Evolutionary conservation across 192 early-diverging fungal species (phyloP).

Genomic region (Tieghemiomyces parasiticus): DNA sequence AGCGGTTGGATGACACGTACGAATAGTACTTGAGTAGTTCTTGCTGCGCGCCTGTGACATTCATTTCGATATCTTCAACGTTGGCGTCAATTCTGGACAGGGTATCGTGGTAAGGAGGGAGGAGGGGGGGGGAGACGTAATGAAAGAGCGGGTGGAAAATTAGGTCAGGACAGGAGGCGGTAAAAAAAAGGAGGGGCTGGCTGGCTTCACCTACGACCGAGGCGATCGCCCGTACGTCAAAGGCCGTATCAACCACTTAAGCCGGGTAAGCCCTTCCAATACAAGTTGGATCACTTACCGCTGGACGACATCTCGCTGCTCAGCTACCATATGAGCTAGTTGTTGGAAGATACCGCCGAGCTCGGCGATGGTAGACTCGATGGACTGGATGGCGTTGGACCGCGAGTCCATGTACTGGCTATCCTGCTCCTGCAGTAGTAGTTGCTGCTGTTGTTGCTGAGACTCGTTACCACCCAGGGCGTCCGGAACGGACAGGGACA

Average conservation of each 20-base stretch:
- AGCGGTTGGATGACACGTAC: slow-evolving; percentile 82
- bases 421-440: slow-evolving; percentile 43
- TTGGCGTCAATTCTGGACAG: slow-evolving; percentile 92
- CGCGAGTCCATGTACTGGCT: slow-evolving; percentile 80
- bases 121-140: background rate
- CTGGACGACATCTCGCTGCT: slow-evolving; percentile 77
- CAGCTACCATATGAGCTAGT: slow-evolving; percentile 70
- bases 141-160: no score
- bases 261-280: no score
- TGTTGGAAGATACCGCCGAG: slow-evolving; percentile 80
- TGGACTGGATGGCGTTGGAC: slow-evolving; percentile 81
- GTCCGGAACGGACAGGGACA: slow-evolving; percentile 30
- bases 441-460: slow-evolving; percentile 49
- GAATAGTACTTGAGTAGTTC: slow-evolving; percentile 88
- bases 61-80: slow-evolving; percentile 79
- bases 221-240: no score
- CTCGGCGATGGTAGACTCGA: slow-evolving; percentile 95
- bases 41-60: slow-evolving; percentile 77
- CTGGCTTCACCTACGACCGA: no score
- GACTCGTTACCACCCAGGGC: slow-evolving; percentile 31
- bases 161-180: no score
- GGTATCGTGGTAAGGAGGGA: no score
- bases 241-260: no score
- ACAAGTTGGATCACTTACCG: no score
- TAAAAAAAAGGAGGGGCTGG: no score